Base-by-base conservation (phyloP, 2,329 filamentous ascomycete genomes). In the Beauveria brongniartii region DNA sequence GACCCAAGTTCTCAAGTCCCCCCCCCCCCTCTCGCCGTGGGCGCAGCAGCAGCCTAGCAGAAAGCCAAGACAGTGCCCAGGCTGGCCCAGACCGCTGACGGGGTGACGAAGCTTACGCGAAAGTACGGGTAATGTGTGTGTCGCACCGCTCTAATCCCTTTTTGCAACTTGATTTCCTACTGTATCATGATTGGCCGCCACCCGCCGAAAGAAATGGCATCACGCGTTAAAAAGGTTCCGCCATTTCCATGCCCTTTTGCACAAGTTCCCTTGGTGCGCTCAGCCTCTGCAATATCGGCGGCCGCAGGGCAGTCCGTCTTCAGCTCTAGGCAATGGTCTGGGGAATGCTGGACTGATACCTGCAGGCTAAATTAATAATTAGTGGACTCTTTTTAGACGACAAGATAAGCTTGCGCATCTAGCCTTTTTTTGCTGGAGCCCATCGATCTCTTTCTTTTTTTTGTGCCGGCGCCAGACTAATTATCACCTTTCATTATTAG, bases 51-150 rank as follows among this genome's bases (percentile, higher is more conserved):
- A 5, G 10, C 30, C 30, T 3, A 3, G 30, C 30, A 34, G 10
- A 3, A 12, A 43, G 56, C 56, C 57, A 59, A 59, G 57, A 59
- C 57, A 53, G 16, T 59, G 57, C 48, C 57, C 26, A 59, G 57
- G 24, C 48, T n/a, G 26, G 30, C 47, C 57, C 47, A 59, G 57
- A 59, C 57, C 57, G 48, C 57, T 52, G 47, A 41, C 12, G 22
- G 16, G 18, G 18, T 3, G 12, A 34, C 30, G 4, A 34, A 34
- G 30, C 10, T 34, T 12, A 34, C 30, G 30, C 30, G 46, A 34
- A 34, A 30, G 30, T 30, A 30, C 30, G 10, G 30, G 10, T 30
- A 30, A 3, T 34, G 12, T 34, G 30, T 34, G 30, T 34, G 30
- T n/a, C n/a, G 24, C 47, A 30, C 30, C 10, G 26, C 20, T 46